Conservation (phyloP, 2,329 filamentous ascomycete species). For the Penicillium sp. region DNA sequence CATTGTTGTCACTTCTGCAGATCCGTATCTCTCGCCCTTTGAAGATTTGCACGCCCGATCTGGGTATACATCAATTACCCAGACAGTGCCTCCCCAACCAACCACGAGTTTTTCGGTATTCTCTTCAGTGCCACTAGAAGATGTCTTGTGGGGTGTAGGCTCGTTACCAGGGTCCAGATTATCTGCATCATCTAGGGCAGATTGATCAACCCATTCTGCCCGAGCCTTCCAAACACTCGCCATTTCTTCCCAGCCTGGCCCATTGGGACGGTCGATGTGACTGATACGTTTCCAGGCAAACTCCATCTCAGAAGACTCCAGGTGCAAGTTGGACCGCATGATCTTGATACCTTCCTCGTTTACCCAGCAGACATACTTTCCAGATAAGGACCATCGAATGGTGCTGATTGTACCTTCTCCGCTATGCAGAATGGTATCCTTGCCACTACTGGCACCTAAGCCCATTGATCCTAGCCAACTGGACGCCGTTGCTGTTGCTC, state of each 20-base stretch:
- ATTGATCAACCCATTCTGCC: slow-evolving; percentile 89
- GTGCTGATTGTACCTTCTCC: slow-evolving; percentile 88
- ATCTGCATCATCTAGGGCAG: slow-evolving; percentile 71
- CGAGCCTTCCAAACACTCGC: slow-evolving; percentile 91
- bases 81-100: slow-evolving; percentile 94
- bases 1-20: slow-evolving; percentile 90
- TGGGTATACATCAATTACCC: slow-evolving; percentile 88
- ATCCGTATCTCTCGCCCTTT: slow-evolving; percentile 70
- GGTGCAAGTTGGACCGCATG: slow-evolving; percentile 82
- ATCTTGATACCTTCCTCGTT: slow-evolving; percentile 98
- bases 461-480: slow-evolving; percentile 92
- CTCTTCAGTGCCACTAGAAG: slow-evolving; percentile 42
- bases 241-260: slow-evolving; percentile 92
- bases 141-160: slow-evolving; percentile 39
- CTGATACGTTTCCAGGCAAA: slow-evolving; percentile 93
- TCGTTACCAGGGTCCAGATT: slow-evolving; percentile 37
- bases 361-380: slow-evolving; percentile 90
- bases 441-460: slow-evolving; percentile 71
- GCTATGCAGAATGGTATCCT: slow-evolving; percentile 82
- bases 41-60: slow-evolving; percentile 66
- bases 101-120: slow-evolving; percentile 75
- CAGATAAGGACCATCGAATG: slow-evolving; percentile 92
- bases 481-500: slow-evolving; percentile 73
- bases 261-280: slow-evolving; percentile 84
- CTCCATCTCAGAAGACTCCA: slow-evolving; percentile 73